phyloP scores from a whole-genome alignment of 1,139 yeast genomes.

The Debaryomyces sp. region DNA sequence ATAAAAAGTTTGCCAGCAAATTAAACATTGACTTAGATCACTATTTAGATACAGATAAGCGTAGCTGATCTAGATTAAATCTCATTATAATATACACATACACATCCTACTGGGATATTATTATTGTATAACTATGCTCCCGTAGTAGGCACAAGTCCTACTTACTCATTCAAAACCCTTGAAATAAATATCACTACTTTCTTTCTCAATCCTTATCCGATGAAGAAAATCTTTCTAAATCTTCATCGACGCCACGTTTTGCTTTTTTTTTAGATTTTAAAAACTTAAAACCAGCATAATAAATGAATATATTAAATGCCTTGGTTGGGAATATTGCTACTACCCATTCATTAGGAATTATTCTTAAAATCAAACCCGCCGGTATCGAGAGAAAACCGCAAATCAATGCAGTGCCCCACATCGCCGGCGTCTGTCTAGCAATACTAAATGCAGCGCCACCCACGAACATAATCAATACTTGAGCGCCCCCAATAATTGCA shows the following conservation, averaged over 20 bases:
- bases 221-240: slow-evolving; percentile 22
- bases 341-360: slow-evolving; percentile 83
- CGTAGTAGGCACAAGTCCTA: neutral
- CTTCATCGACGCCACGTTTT: slow-evolving; percentile 13
- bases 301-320: slow-evolving; percentile 49
- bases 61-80: neutral
- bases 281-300: slow-evolving; percentile 52
- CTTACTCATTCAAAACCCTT: neutral
- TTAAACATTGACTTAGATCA: slow-evolving; percentile 9
- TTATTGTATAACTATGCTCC: neutral
- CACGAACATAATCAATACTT: slow-evolving; percentile 88
- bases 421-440: slow-evolving; percentile 72
- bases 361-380: slow-evolving; percentile 71
- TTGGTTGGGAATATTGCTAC: slow-evolving; percentile 67
- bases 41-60: neutral
- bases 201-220: neutral
- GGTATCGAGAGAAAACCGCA: slow-evolving; percentile 88
- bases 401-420: slow-evolving; percentile 88
- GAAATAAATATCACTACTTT: neutral
- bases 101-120: neutral
- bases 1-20: slow-evolving; percentile 43
- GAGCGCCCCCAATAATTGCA: slow-evolving; percentile 75
- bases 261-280: slow-evolving; percentile 35
- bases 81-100: slow-evolving; percentile 12
- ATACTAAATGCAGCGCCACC: slow-evolving; percentile 96